Conservation (phyloP, 352 stramenopile genomes). For the Phytophthora idaei region DNA sequence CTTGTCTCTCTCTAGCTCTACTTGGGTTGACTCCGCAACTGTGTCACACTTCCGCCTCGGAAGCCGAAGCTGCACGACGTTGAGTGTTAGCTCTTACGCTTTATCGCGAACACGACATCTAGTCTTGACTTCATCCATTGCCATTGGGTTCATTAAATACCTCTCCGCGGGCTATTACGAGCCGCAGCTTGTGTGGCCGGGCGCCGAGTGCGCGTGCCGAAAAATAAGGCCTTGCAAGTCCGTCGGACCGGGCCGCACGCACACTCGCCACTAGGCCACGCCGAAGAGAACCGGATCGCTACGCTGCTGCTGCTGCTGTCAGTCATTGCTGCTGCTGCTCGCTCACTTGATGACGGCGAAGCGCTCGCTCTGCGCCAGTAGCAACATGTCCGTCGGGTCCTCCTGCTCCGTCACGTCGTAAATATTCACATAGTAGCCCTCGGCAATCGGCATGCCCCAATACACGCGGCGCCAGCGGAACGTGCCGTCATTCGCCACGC, state of each 20-base stretch:
- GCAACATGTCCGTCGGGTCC: conserved; percentile 42
- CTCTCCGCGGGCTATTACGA: conserved; percentile 33
- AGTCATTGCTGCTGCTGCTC: conserved; percentile 8
- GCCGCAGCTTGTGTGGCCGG: conserved; percentile 16
- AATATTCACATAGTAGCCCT: conserved; percentile 90
- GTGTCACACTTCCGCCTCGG: neutral
- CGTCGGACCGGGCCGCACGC: conserved; percentile 1
- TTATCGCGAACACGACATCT: conserved; percentile 34
- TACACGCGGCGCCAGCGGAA: conserved; percentile 83
- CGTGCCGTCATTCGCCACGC: conserved; percentile 69
- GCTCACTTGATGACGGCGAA: conserved; percentile 67
- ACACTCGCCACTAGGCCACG: conserved; percentile 15
- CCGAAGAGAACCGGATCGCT: conserved; percentile 33
- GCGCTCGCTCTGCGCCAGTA: conserved; percentile 72
- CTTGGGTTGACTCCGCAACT: conserved; percentile 11
- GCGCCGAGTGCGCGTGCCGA: neutral
- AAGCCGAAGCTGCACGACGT: conserved; percentile 3
- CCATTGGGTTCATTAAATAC: conserved; percentile 48
- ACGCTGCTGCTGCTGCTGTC: conserved; percentile 30
- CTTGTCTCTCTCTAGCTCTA: conserved; percentile 16
- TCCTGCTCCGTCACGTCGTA: conserved; percentile 77
- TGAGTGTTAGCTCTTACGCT: conserved; percentile 20
- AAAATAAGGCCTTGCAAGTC: conserved; percentile 8
- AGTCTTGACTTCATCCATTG: conserved; percentile 33
- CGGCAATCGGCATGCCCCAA: conserved; percentile 86